phyloP scores from a whole-genome alignment of 306 rosid species.

The Biancaea sappan region DNA sequence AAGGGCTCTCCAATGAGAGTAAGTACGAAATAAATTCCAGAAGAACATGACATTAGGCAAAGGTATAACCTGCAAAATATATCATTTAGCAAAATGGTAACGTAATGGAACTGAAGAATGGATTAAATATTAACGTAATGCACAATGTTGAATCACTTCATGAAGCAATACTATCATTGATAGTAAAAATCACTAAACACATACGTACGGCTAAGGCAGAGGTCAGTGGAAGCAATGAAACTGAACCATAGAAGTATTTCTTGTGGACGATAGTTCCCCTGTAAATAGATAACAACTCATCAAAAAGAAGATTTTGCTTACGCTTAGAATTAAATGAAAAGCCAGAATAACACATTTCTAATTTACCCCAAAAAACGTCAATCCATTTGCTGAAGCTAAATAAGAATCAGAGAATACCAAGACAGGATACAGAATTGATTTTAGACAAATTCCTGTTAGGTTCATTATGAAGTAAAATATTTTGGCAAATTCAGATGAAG shows the following conservation, averaged over 20 bases:
- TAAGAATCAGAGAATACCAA: background rate
- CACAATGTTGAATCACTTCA: background rate
- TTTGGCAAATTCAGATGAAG: background rate
- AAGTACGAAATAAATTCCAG: conserved; percentile 81
- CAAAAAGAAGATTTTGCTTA: conserved; percentile 21
- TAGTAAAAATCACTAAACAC: conserved; percentile 39
- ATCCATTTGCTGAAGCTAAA: conserved; percentile 6
- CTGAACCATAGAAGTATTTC: conserved; percentile 77
- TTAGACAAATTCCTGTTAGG: background rate
- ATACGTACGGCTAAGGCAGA: conserved; percentile 72
- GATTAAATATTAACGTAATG: conserved; percentile 14
- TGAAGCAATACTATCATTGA: background rate
- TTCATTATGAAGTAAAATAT: conserved; percentile 1
- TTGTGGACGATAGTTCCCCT: conserved; percentile 82
- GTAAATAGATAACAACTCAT: conserved; percentile 38
- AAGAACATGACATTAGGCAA: conserved; percentile 90
- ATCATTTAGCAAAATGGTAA: conserved; percentile 27
- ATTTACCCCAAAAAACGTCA: conserved; percentile 21
- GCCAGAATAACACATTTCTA: conserved; percentile 17
- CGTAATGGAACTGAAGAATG: conserved; percentile 10
- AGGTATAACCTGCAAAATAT: conserved; percentile 74
- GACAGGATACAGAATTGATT: background rate
- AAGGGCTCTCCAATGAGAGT: conserved; percentile 94
- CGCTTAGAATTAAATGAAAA: conserved; percentile 21
- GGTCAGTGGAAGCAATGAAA: conserved; percentile 75